Conservation (phyloP, 2,329 filamentous ascomycete genomes). For the Setomelanomma holmii region DNA sequence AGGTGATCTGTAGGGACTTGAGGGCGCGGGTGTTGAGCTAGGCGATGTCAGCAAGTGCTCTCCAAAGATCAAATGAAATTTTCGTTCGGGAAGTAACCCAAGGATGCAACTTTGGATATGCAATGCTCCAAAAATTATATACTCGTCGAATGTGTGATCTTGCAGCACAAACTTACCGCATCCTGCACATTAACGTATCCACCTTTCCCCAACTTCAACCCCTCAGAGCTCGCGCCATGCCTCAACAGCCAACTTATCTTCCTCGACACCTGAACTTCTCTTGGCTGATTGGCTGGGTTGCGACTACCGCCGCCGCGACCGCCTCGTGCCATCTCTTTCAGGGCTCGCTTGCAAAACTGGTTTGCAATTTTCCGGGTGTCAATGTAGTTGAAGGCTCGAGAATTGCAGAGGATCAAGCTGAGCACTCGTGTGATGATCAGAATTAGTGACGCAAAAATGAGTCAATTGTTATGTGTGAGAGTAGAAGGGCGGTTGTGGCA, state of each 20-base stretch:
- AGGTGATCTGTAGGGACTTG: constrained; percentile 73
- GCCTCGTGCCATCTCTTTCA: constrained; percentile 34
- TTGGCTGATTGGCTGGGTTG: constrained; percentile 47
- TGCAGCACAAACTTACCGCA: constrained; percentile 55
- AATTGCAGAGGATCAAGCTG: too few species aligned
- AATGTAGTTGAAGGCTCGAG: not conserved
- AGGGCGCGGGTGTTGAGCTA: constrained; percentile 67
- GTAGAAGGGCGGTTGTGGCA: constrained; percentile 6
- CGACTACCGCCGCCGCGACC: constrained; percentile 45
- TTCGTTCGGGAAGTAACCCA: not conserved
- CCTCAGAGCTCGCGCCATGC: constrained; percentile 67
- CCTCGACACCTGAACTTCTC: constrained; percentile 57
- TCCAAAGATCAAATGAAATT: not conserved
- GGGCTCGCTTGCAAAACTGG: constrained; percentile 12
- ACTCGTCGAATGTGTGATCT: not conserved
- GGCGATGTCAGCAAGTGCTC: constrained; percentile 3
- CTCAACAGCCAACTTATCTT: constrained; percentile 64
- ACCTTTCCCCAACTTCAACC: constrained; percentile 63
- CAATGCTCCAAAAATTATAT: not conserved
- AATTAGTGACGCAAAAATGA: constrained; percentile 12
- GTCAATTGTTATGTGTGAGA: constrained; percentile 7
- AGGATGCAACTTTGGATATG: not conserved
- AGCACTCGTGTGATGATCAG: not conserved
- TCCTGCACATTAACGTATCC: constrained; percentile 68
- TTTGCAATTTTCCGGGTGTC: constrained; percentile 27